Base-by-base conservation (phyloP, 2,329 filamentous ascomycete genomes). In the Calonectria hongkongensis region DNA sequence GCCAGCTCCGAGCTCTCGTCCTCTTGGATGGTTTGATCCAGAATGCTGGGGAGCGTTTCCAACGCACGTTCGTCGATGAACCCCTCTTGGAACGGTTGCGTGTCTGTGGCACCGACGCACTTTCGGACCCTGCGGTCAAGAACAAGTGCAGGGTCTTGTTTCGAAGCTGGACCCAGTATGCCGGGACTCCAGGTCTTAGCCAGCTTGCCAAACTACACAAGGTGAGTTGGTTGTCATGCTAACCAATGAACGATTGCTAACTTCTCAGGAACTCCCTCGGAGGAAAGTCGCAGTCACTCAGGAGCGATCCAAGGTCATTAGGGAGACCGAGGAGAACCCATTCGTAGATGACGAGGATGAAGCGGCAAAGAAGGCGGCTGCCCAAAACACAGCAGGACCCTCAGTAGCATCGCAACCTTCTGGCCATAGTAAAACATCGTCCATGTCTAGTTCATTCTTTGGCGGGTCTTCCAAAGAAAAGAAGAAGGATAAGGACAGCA, bases 21-120 rank as follows among this genome's bases (percentile, higher is more conserved):
- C 93, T 99, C 63, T 90, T 99, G 2, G 97, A 99, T 82, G 96
- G 94, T 50, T 89, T 99, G 47, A 97, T 99, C 73, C 95, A 98
- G 82, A 99, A 99, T 86, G 96, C 95, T 2, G 96, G 96, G 1
- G 89, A 93, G 15, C 91, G 93, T 15, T 98, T 98, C 82, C 94
- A 98, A 84, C 92, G 94, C 62, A 90, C 91, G 18, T 98, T 98
- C 83, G 94, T 93, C 12, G 96, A 99, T 80, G 96, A 98, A 82
- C 94, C 96, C 36, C 88, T 99, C 47, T 90, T 99, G 73, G 97
- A 99, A 85, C 94, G 97, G 28, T 88, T 99, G 66, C 92, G 97
- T 27, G 93, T 98, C 41, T 94, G 96, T 76, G 95, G 94, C 41
- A 95, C 94, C 21, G 96, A 97, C 66, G 90, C 95, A 21, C 89